Conservation (phyloP, 179 eudicot genomes). For the Vitellaria paradoxa region DNA sequence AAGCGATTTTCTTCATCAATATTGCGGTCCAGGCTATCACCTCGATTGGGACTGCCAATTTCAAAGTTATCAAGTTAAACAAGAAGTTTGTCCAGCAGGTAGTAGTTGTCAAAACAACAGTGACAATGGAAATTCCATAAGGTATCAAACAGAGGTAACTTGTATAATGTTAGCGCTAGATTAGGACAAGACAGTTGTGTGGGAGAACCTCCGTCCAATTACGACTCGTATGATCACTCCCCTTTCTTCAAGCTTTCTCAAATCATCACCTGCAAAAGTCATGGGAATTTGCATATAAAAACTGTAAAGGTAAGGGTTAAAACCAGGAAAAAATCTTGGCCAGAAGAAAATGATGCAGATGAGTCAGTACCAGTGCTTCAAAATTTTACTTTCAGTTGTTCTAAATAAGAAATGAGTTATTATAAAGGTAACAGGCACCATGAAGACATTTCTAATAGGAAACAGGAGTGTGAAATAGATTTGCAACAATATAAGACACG, state of each 20-base stretch:
- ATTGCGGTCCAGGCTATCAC: constrained; percentile 96
- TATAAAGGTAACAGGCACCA: too few species aligned
- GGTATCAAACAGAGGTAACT: constrained; percentile 1
- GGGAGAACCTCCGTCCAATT: constrained; percentile 90
- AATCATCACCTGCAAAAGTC: constrained; percentile 58
- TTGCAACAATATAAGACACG: too few species aligned
- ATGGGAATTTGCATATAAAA: constrained; percentile 7
- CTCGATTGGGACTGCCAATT: constrained; percentile 83
- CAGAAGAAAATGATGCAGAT: too few species aligned
- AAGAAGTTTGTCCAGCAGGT: constrained; percentile 7
- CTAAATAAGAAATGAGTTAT: too few species aligned
- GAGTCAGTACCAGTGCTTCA: too few species aligned
- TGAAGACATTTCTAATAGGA: too few species aligned
- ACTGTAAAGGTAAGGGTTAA: background rate
- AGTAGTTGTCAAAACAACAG: constrained; percentile 9
- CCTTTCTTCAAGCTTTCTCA: constrained; percentile 82
- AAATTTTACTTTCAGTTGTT: too few species aligned
- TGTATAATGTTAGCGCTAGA: background rate
- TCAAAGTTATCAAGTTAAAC: constrained; percentile 15
- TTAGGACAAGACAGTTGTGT: background rate
- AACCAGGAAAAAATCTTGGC: too few species aligned
- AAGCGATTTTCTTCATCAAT: constrained; percentile 72
- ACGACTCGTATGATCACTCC: constrained; percentile 92
- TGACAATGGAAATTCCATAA: constrained; percentile 9
- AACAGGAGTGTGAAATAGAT: too few species aligned